A percentile compares a stretch with the other conserved stretches of the same genome.
Evolutionary conservation across 306 rosid species (phyloP).

Genomic region (Morella rubra): DNA sequence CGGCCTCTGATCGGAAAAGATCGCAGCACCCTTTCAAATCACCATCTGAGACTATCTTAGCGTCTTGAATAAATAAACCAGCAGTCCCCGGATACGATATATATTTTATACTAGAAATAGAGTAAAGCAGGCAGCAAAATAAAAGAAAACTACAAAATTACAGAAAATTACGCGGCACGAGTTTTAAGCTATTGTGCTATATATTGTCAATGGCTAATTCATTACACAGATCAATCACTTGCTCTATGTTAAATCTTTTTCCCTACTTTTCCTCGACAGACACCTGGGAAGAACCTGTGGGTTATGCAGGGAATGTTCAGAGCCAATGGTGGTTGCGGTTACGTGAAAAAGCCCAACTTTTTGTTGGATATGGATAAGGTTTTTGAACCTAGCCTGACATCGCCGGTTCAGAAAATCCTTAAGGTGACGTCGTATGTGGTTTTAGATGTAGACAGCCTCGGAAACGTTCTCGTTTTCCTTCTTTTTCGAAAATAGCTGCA

Average conservation of each 20-base stretch:
- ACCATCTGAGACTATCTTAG: too few relatives aligned
- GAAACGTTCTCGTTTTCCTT: background rate
- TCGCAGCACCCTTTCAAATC: too few relatives aligned
- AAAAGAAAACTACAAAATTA: background rate
- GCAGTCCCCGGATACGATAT: too few relatives aligned
- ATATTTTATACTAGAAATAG: background rate
- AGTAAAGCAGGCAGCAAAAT: background rate
- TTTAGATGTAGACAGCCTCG: background rate
- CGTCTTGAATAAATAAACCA: too few relatives aligned
- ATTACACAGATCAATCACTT: background rate
- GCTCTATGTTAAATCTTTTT: background rate
- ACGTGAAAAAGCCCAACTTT: constrained; percentile 77
- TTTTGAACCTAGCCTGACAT: constrained; percentile 32
- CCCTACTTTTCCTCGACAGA: constrained; percentile 36
- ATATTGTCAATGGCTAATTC: background rate
- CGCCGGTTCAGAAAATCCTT: constrained; percentile 19
- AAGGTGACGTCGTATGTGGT: constrained; percentile 36
- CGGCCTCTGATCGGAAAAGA: too few relatives aligned
- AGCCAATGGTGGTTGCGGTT: constrained; percentile 79
- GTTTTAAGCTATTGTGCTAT: background rate
- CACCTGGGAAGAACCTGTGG: constrained; percentile 58
- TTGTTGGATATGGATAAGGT: constrained; percentile 31
- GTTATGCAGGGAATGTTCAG: constrained; percentile 92
- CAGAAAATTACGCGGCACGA: background rate
- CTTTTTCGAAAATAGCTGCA: background rate